Percentiles rank a stretch among this genome's conserved stretches.
phyloP scores from a whole-genome alignment of 352 stramenopile genomes.

The Pythium volutum region DNA sequence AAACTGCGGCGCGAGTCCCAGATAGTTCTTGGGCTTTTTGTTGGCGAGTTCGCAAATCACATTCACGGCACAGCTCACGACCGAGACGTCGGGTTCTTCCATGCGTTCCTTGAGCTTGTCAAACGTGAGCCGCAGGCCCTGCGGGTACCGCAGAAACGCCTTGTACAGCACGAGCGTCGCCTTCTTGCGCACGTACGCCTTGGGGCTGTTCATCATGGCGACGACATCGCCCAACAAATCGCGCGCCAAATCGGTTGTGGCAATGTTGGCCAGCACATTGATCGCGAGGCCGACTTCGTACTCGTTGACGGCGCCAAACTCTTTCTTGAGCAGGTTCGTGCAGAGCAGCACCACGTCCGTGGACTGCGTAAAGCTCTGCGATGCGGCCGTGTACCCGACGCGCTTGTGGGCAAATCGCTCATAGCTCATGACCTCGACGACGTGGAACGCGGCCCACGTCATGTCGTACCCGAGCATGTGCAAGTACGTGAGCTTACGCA shows the following conservation, averaged over 20 bases:
- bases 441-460: conserved; percentile 96
- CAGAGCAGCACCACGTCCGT: conserved; percentile 98
- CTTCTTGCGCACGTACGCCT: conserved; percentile 98
- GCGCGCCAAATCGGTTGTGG: conserved; percentile 94
- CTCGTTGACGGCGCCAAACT: conserved; percentile 88
- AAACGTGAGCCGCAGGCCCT: conserved; percentile 97
- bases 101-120: conserved; percentile 96
- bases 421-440: conserved; percentile 98
- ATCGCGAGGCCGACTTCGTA: conserved; percentile 98
- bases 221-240: conserved; percentile 92
- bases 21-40: conserved; percentile 99
- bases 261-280: conserved; percentile 99
- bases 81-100: conserved; percentile 94
- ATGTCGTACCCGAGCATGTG: conserved; percentile 99
- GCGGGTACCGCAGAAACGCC: conserved; percentile 98
- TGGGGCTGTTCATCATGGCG: conserved; percentile 91
- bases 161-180: conserved; percentile 98
- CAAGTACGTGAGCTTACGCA: conserved; percentile 96
- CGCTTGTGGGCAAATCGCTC: conserved; percentile 96
- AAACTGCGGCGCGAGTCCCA: conserved; percentile 96
- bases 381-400: conserved; percentile 95
- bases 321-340: conserved; percentile 99
- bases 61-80: conserved; percentile 98
- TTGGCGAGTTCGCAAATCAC: conserved; percentile 99
- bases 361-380: conserved; percentile 95